Base-by-base conservation (phyloP, 192 early-diverging fungal genomes). In the Coemansia sp. region DNA sequence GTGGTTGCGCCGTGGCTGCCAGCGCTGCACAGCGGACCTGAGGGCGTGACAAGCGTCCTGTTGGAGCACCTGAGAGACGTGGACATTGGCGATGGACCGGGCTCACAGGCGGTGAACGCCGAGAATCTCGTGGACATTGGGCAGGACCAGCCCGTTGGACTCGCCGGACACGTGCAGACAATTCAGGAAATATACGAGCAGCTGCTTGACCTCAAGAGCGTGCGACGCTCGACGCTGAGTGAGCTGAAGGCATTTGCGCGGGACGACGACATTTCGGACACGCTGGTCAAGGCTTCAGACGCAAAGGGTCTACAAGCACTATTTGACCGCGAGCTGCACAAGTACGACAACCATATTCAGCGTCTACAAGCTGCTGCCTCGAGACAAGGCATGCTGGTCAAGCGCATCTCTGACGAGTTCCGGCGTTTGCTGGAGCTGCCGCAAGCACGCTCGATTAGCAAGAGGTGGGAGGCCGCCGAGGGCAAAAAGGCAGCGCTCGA, bases 271-370 rank as follows among this genome's bases (percentile, higher is more conserved):
- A 97, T 97, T 48, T 72, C 73, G 8, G 56, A 60, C 27, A n/a
- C 54, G 24, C 64, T 81, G 15, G 61, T 76, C 54, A 81, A 76
- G 63, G 41, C 67, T 19, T 61, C 70, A 5, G 91, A 89, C 21
- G 85, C 85, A 15, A 89, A 93, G 61, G 89, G 90, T 60, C 86
- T 92, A 39, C 94, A 97, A 74, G 88, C 94, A 57, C 73, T 98
- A 22, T 97, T 98, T 86, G 85, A 89, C 7, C 84, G 86, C 54
- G 95, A 98, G 76, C 81, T 98, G 43, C 89, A 89, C 66, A 98
- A 98, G 73, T 98, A 90, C 70, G 84, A 90, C 25, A 88, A 87
- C 17, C 83, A 92, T 62, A 85, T 89, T 50, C 85, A 89, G 52
- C 82, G 90, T n/a, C 78, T 98, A 23, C 80, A 84, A 9, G 72